Evolutionary conservation across 108 stramenopile genomes (phyloP).

Genomic region (Pseudonitzschia delicatissima): DNA sequence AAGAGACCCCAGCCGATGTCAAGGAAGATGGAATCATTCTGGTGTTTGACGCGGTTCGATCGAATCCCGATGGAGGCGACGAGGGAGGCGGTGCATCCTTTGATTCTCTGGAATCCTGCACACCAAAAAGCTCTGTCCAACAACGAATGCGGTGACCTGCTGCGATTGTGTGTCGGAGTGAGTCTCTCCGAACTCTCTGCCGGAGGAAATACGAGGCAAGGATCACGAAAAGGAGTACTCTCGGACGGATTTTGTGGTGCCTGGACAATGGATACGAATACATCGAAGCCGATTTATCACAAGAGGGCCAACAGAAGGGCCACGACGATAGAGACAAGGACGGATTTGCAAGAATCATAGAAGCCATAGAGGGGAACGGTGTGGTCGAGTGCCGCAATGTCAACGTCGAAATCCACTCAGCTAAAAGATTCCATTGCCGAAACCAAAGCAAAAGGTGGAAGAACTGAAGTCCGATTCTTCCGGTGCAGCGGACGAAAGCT

Average conservation of each 20-base stretch:
- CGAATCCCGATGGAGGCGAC: constrained; percentile 34
- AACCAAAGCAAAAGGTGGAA: constrained; percentile 7
- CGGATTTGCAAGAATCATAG: constrained; percentile 79
- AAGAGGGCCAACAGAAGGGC: constrained; percentile 50
- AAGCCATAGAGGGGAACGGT: constrained; percentile 78
- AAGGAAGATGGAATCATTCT: constrained; percentile 83
- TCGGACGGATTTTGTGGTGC: constrained; percentile 78
- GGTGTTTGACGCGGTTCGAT: constrained; percentile 54
- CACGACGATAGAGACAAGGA: constrained; percentile 85
- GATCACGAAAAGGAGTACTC: constrained; percentile 72
- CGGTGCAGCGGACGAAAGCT: background rate
- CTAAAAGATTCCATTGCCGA: constrained; percentile 26
- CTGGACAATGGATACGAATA: constrained; percentile 89
- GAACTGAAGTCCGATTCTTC: constrained; percentile 6
- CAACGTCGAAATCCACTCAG: constrained; percentile 18
- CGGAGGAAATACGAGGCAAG: constrained; percentile 37
- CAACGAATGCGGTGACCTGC: constrained; percentile 49
- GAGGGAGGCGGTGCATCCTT: constrained; percentile 29
- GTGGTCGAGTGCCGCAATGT: constrained; percentile 78
- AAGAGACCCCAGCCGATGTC: background rate
- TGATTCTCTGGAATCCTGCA: constrained; percentile 46
- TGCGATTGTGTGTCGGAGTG: constrained; percentile 74
- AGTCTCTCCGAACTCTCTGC: constrained; percentile 20
- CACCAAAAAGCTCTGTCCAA: constrained; percentile 37
- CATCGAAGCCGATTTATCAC: constrained; percentile 61